A percentile compares a stretch with the other conserved stretches of the same genome.
Conservation (phyloP, 441 rosid genomes). For the Bruguiera hainesii region DNA sequence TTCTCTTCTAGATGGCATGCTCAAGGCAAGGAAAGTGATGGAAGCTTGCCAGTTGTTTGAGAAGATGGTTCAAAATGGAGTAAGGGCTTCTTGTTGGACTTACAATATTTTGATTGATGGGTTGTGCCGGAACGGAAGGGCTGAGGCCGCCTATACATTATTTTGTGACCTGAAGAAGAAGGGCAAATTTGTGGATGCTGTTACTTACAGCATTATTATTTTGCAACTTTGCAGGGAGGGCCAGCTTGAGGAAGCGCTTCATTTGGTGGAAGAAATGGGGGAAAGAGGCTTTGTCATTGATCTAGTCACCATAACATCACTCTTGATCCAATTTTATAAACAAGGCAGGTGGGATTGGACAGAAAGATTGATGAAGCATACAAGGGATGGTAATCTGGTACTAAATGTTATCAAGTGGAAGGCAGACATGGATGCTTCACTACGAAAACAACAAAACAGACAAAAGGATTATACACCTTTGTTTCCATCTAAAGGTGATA, state of each 20-base stretch:
- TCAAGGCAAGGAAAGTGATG: slow-evolving; percentile 69
- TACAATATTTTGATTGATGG: slow-evolving; percentile 85
- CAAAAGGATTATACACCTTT: slow-evolving; percentile 54
- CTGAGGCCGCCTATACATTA: slow-evolving; percentile 68
- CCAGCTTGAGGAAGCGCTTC: slow-evolving; percentile 61
- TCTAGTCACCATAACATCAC: slow-evolving; percentile 75
- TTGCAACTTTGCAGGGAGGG: slow-evolving; percentile 76
- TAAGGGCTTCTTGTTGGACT: slow-evolving; percentile 79
- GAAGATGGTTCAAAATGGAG: slow-evolving; percentile 82
- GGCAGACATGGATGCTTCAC: slow-evolving; percentile 52
- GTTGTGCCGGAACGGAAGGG: slow-evolving; percentile 72
- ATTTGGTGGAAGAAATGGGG: slow-evolving; percentile 80
- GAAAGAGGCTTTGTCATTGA: slow-evolving; percentile 67
- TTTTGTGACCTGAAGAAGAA: slow-evolving; percentile 87
- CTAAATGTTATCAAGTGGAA: slow-evolving; percentile 70
- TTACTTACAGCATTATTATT: slow-evolving; percentile 74
- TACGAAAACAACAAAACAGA: slow-evolving; percentile 50
- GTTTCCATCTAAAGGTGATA: slow-evolving; percentile 57
- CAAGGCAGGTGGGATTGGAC: slow-evolving; percentile 78
- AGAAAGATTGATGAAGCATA: slow-evolving; percentile 68
- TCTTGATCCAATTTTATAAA: slow-evolving; percentile 69
- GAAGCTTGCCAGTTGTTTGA: slow-evolving; percentile 86
- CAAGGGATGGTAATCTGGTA: slow-evolving; percentile 54
- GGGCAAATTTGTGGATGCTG: slow-evolving; percentile 83
- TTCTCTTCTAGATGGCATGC: slow-evolving; percentile 67